Evolutionary conservation across 768 basidiomycete species (phyloP).

Genomic region (Cubamyces lactineus): DNA sequence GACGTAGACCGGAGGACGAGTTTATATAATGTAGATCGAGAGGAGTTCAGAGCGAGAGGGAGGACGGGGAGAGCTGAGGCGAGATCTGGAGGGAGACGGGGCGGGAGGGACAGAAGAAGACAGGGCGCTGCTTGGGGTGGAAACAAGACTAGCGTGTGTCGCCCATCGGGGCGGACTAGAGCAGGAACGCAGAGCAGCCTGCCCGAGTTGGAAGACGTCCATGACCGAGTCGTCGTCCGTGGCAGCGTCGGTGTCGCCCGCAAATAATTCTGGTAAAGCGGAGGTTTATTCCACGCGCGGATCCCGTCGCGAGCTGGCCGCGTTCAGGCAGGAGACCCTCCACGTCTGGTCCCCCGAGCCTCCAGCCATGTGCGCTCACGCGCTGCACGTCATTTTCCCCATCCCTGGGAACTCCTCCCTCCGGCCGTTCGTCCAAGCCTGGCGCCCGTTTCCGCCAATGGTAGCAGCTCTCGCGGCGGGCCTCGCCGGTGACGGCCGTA

Average conservation of each 20-base stretch:
- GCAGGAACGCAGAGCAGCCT: too few relatives aligned
- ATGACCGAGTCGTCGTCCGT: too few relatives aligned
- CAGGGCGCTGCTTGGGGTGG: neutral
- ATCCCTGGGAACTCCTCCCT: constrained; percentile 9
- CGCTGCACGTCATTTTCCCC: constrained; percentile 1
- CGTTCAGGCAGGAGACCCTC: constrained; percentile 5
- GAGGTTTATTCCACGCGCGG: constrained; percentile 1
- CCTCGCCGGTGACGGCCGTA: constrained; percentile 7
- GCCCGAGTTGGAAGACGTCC: too few relatives aligned
- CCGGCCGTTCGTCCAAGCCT: neutral
- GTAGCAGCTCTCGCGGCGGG: neutral
- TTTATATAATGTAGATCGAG: neutral
- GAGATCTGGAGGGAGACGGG: constrained; percentile 6
- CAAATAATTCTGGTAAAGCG: neutral
- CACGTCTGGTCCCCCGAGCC: neutral
- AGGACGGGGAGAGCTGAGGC: neutral
- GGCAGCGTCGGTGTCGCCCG: neutral
- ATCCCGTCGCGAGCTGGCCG: constrained; percentile 10
- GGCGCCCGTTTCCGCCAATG: constrained; percentile 3
- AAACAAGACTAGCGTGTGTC: constrained; percentile 1
- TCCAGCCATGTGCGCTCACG: neutral
- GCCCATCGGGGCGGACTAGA: neutral
- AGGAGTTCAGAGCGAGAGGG: too few relatives aligned
- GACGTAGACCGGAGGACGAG: neutral
- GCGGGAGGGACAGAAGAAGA: constrained; percentile 16